A percentile compares a stretch with the other conserved stretches of the same genome.
Conservation (phyloP, 768 basidiomycete species). For the Pulveroboletus sp. region DNA sequence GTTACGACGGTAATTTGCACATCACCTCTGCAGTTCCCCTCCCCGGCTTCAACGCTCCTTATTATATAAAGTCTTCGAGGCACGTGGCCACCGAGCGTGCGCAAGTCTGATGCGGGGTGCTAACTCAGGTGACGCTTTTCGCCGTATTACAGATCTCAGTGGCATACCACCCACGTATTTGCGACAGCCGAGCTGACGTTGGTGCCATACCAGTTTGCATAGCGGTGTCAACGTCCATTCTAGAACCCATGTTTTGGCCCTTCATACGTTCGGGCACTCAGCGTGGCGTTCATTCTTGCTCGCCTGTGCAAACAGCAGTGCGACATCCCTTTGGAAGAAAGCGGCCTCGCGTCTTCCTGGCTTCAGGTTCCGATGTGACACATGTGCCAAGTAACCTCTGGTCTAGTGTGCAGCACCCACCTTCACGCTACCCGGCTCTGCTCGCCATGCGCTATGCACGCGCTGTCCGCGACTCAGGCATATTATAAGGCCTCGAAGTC, state of each 20-base stretch:
- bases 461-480: conserved; percentile 16
- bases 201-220: background rate
- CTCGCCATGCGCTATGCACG: conserved; percentile 27
- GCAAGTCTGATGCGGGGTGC: conserved; percentile 3
- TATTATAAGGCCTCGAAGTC: conserved; percentile 22
- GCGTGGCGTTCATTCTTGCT: conserved; percentile 26
- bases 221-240: conserved; percentile 6
- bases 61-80: conserved; percentile 12
- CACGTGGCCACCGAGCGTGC: conserved; percentile 17
- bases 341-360: conserved; percentile 33
- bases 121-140: background rate
- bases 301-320: conserved; percentile 29
- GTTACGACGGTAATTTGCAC: conserved; percentile 20
- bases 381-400: conserved; percentile 19
- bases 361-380: conserved; percentile 23
- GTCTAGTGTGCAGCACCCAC: conserved; percentile 14
- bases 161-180: background rate
- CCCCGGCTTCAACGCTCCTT: conserved; percentile 21
- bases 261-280: conserved; percentile 11
- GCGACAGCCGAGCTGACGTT: conserved; percentile 3
- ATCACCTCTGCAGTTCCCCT: conserved; percentile 19
- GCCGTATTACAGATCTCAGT: conserved; percentile 3
- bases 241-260: conserved; percentile 11
- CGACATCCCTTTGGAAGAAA: conserved; percentile 23
- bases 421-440: conserved; percentile 24